Evolutionary conservation across 495 filamentous ascomycete genomes (phyloP).

Genomic region (Aspergillus coremiiformis): DNA sequence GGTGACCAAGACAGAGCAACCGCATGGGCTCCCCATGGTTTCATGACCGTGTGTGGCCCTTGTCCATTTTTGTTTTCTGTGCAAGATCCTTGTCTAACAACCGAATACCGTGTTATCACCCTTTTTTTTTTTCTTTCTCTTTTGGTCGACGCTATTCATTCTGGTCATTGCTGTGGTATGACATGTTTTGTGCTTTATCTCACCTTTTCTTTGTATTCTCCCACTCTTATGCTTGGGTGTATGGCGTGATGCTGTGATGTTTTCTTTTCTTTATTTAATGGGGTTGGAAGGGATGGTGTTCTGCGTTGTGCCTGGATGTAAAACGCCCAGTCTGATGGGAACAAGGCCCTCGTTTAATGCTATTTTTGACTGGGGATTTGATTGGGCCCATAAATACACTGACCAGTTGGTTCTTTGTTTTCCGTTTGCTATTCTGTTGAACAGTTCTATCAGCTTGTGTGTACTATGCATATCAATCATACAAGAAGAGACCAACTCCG

Average conservation of each 20-base stretch:
- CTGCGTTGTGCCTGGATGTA: slow-evolving; percentile 6
- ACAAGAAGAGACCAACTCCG: background rate
- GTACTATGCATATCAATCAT: background rate
- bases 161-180: background rate
- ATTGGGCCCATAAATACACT: background rate
- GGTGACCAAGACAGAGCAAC: slow-evolving; percentile 24
- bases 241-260: slow-evolving; percentile 14
- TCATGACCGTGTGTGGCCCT: slow-evolving; percentile 7
- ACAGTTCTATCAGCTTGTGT: background rate
- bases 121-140: background rate
- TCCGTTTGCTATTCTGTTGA: background rate
- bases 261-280: slow-evolving; percentile 6
- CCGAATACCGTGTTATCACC: background rate
- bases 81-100: background rate
- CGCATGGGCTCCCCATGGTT: slow-evolving; percentile 28
- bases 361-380: background rate
- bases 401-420: background rate
- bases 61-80: background rate
- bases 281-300: slow-evolving; percentile 12
- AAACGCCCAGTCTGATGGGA: background rate
- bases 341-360: background rate
- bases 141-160: background rate
- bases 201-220: background rate
- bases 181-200: too few species aligned
- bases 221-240: slow-evolving; percentile 6